These are phyloP conservation scores for Stephania yunnanensis DNA, from an alignment of 164 flowering plant genomes.

Conservation along the genomic window DNA sequence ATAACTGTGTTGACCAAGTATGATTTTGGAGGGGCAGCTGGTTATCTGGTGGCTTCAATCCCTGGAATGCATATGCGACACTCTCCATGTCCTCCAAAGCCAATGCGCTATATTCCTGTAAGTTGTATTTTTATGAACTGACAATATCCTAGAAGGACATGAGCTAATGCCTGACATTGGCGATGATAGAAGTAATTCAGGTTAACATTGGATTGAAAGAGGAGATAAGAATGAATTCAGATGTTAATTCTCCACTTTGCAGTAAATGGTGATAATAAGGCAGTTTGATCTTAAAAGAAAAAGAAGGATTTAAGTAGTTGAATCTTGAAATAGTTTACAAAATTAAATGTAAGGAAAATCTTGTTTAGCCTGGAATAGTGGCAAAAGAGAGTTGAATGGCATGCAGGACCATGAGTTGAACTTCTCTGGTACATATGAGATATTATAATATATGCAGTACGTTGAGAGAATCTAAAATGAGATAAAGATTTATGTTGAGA, in stretches of 20 bases:
- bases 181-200: not conserved
- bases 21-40: conserved; percentile 55
- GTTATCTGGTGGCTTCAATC: conserved; percentile 69
- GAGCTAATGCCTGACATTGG: not conserved
- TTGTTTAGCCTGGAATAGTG: no score
- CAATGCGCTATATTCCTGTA: conserved; percentile 29
- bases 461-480: no score
- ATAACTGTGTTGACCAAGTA: conserved; percentile 63
- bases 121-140: conserved; percentile 19
- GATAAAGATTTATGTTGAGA: not conserved
- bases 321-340: no score
- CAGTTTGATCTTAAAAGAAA: no score
- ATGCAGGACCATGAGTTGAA: no score
- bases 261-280: no score
- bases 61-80: conserved; percentile 64
- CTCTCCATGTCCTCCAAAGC: conserved; percentile 21
- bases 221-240: no score
- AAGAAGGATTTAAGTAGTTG: no score
- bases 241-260: not conserved
- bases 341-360: no score
- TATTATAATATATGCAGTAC: no score
- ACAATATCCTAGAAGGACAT: not conserved
- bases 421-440: no score
- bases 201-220: not conserved
- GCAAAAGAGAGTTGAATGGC: no score